A percentile compares a stretch with the other conserved stretches of the same genome.
phyloP scores from a whole-genome alignment of 2,329 filamentous ascomycete species.

The Lasiodiplodia sp. region DNA sequence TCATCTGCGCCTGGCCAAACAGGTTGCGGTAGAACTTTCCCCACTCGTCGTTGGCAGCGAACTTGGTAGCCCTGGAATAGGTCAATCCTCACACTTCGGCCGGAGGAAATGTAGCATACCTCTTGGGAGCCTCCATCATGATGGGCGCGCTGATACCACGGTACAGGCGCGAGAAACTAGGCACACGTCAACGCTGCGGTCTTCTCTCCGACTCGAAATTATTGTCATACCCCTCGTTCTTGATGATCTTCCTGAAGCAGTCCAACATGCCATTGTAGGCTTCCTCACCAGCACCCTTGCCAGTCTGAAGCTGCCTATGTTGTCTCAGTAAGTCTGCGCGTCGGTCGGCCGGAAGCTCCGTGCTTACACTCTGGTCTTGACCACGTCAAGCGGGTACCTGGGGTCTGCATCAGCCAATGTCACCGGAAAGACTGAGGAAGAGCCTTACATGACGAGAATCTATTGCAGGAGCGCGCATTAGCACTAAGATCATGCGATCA shows the following conservation, averaged over 20 bases:
- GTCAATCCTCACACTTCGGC: constrained; percentile 4
- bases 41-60: constrained; percentile 99
- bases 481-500: constrained; percentile 29
- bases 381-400: constrained; percentile 98
- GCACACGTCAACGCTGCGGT: constrained; percentile 8
- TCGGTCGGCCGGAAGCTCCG: constrained; percentile 13
- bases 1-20: constrained; percentile 88
- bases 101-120: constrained; percentile 42
- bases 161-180: constrained; percentile 86
- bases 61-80: constrained; percentile 83
- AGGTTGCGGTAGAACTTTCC: constrained; percentile 89
- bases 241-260: constrained; percentile 97
- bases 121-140: constrained; percentile 96
- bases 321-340: constrained; percentile 36
- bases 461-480: constrained; percentile 51
- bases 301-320: constrained; percentile 83
- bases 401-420: constrained; percentile 32
- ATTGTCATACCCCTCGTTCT: constrained; percentile 81
- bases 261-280: constrained; percentile 97
- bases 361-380: constrained; percentile 93
- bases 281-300: constrained; percentile 75
- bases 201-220: not conserved
- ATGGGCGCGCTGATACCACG: constrained; percentile 95
- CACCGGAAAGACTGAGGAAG: constrained; percentile 22
- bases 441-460: constrained; percentile 84